Evolutionary conservation across 2,329 filamentous ascomycete genomes (phyloP), one percentile per base, ranked within the genome.

Genomic region (Aschersonia sp.): DNA sequence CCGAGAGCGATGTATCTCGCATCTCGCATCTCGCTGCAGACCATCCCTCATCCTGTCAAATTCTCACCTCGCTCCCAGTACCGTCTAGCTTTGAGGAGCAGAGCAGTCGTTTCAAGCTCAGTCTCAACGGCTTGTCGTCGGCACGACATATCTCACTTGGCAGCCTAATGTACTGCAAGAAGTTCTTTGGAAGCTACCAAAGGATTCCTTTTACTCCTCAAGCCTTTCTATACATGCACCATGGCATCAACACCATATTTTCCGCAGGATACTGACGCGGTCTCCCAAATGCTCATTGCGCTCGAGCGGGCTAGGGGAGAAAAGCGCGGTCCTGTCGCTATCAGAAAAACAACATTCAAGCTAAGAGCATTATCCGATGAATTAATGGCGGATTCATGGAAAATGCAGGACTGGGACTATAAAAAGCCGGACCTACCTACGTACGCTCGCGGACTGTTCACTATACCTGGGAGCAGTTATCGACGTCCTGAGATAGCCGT

Each of bases 401-500:
- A 84, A 54, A 83, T 97, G 65, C 81, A 84, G 56, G 92, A 98
- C 55, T 94, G 84, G 83, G 90, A 97, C 58, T 98, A 97, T 74
- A 97, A 97, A 69, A 83, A 83, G 55, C 68, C 69, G 12, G 77
- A 87, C 54, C 74, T 98, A 9, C 92, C 92, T 5, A 95, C 87
- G 1, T 95, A 95, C 62, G 89, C 92, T 5, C 81, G 92, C 47
- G 92, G 92, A 6, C 76, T 98, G 1, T 98, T 98, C 66, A 98
- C 89, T n/a, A 84, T 43, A n/a, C 30, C 83, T 41, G 76, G 68
- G 53, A 81, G 77, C 52, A 69, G 73, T 45, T 70, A 76, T 30
- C 79, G 80, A 7, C 70, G 77, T 7, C 69, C 77, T 10, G 87
- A 95, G 63, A 95, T 98, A 55, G 84, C 77, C 1, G 79, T 87